Conservation (phyloP, 257 asterid genomes). For the Rauvolfia tetraphylla region DNA sequence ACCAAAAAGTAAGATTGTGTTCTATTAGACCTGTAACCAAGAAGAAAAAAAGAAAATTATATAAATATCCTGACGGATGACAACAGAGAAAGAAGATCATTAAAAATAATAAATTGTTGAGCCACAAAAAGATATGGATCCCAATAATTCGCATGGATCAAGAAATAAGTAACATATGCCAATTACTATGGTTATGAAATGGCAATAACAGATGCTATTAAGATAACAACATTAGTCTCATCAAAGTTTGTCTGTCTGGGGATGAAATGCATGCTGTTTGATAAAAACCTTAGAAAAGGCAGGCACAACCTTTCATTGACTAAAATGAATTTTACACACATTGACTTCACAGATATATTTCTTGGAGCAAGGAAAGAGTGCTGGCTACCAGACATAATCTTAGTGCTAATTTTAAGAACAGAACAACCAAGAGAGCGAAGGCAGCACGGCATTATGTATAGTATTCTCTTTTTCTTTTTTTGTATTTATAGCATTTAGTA, state of each 20-base stretch:
- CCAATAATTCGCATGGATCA: neutral
- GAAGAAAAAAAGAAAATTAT: neutral
- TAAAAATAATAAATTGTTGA: neutral
- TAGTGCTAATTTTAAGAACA: neutral
- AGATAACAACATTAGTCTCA: neutral
- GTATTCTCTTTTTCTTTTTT: neutral
- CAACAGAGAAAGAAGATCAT: neutral
- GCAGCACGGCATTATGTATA: neutral
- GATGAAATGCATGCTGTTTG: neutral
- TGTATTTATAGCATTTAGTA: neutral
- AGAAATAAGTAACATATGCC: neutral
- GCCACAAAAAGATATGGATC: neutral
- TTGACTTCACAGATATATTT: neutral
- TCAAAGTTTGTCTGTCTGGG: neutral
- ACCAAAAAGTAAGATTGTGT: neutral
- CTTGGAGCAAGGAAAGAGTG: neutral
- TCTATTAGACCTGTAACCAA: slow-evolving; percentile 12
- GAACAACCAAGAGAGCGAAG: neutral
- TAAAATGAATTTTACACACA: neutral
- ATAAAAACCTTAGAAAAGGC: neutral
- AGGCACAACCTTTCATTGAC: neutral
- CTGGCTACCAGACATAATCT: neutral
- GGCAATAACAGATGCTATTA: neutral
- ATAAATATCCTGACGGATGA: neutral
- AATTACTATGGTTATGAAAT: neutral